Evolutionary conservation across 2,329 filamentous ascomycete genomes (phyloP), one percentile per base, ranked within the genome.

Genomic region (Sclerotinia minor): DNA sequence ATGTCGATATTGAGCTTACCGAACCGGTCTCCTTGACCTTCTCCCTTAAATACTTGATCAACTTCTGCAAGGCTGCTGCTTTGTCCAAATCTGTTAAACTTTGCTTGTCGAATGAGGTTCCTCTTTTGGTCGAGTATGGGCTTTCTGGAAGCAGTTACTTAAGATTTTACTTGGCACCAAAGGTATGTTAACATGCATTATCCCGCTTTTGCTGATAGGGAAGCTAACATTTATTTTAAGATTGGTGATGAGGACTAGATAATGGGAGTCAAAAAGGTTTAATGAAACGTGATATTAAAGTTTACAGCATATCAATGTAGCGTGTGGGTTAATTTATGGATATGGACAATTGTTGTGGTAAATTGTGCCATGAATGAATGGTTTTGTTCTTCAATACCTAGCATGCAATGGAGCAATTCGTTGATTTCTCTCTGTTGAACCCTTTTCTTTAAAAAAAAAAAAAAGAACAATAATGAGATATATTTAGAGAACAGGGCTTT

Each of bases 31-130:
- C 92, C 47, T 87, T 99, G 71, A 98, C 94, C 61, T 99, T 99
- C 84, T 98, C 95, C 45, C 90, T 99, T 76, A 99, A 99, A 84
- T 99, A 99, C 83, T 89, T 99, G 3, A 92, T 96, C 85, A 98
- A 98, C 87, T 99, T 99, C 84, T 98, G 95, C 91, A 99, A 99
- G 84, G 96, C 96, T 45, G 91, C 92, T 71, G 89, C 88, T 65
- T 84, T 99, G 70, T 94, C 94, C 50, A 83, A 80, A 74, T 85
- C 86, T 73, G 96, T 99, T 80, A 95, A 91, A 82, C 89, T 99
- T 75, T 96, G 91, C 82, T 86, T 99, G 74, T 98, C 94, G 65
- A 94, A 93, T 80, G 95, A 99, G 81, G 94, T 99, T 64, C 95
- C 95, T 38, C 88, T 99, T 73, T 84, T 98, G 75, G 95, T 99